Percentiles rank a stretch among this genome's conserved stretches.
These are phyloP conservation scores for Sphagnum contortum DNA, from an alignment of 225 moss, liverwort and hornwort genomes.

Conservation along the genomic window DNA sequence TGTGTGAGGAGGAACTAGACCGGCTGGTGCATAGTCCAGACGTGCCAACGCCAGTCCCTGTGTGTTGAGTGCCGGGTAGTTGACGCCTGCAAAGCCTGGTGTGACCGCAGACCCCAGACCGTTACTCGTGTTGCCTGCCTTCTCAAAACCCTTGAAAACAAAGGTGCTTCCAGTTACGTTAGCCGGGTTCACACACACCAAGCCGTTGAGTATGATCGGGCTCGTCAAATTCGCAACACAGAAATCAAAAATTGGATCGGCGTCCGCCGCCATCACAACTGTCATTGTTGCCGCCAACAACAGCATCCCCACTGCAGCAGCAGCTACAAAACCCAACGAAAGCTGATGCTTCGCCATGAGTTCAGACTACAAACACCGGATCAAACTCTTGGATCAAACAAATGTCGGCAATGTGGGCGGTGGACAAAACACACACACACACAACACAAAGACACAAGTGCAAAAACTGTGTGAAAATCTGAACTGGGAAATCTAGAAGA, in stretches of 20 bases:
- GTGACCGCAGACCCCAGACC: constrained; percentile 13
- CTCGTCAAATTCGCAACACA: constrained; percentile 23
- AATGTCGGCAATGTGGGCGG: too few species aligned
- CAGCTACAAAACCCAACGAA: too few species aligned
- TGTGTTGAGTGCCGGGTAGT: constrained; percentile 24
- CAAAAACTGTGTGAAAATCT: too few species aligned
- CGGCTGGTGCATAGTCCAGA: constrained; percentile 21
- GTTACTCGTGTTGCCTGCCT: constrained; percentile 8
- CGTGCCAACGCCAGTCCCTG: constrained; percentile 13
- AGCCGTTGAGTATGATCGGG: constrained; percentile 7
- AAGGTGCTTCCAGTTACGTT: constrained; percentile 3
- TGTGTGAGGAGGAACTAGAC: constrained; percentile 23
- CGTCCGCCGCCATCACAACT: constrained; percentile 4
- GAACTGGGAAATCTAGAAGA: too few species aligned
- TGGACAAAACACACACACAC: too few species aligned
- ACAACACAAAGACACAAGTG: too few species aligned
- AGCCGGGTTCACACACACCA: constrained; percentile 12
- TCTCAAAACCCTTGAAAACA: constrained; percentile 10
- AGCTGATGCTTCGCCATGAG: too few species aligned
- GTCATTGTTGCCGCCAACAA: constrained; percentile 1
- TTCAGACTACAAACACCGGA: too few species aligned
- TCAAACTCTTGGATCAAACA: too few species aligned
- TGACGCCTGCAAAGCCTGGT: constrained; percentile 18
- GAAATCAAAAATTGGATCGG: constrained; percentile 16
- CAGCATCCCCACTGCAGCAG: too few species aligned